A percentile compares a stretch with the other conserved stretches of the same genome.
Conservation (phyloP, 768 basidiomycete species). For the Trametes sanguinea region DNA sequence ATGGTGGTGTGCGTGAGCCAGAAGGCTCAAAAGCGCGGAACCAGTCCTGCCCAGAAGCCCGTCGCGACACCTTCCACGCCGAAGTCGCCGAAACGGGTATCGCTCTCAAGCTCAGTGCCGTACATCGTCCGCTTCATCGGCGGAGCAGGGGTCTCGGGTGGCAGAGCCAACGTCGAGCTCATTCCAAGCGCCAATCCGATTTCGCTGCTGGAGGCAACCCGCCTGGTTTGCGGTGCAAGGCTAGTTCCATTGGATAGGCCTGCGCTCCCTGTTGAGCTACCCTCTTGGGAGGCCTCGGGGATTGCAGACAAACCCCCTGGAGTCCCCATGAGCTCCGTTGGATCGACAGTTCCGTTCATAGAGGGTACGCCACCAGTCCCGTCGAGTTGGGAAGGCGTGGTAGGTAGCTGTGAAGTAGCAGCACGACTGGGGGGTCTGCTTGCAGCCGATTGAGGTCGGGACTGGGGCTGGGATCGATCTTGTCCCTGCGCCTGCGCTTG, state of each 20-base stretch:
- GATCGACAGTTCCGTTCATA: slow-evolving; percentile 18
- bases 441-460: slow-evolving; percentile 19
- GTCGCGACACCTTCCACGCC: slow-evolving; percentile 77
- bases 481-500: background rate
- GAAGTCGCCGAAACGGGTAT: slow-evolving; percentile 85
- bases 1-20: slow-evolving; percentile 8
- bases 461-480: background rate
- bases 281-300: background rate
- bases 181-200: slow-evolving; percentile 47
- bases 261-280: background rate
- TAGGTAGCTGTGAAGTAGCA: background rate
- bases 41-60: slow-evolving; percentile 59
- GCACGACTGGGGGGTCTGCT: slow-evolving; percentile 14
- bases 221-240: slow-evolving; percentile 10
- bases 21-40: slow-evolving; percentile 20
- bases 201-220: slow-evolving; percentile 42
- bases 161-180: slow-evolving; percentile 40
- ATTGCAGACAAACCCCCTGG: background rate
- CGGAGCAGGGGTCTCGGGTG: slow-evolving; percentile 46
- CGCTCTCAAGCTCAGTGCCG: slow-evolving; percentile 78
- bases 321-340: slow-evolving; percentile 17
- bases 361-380: background rate
- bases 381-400: slow-evolving; percentile 3
- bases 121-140: slow-evolving; percentile 75
- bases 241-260: background rate